Conservation (phyloP, 2,329 filamentous ascomycete species). For the Massarina eburnea region DNA sequence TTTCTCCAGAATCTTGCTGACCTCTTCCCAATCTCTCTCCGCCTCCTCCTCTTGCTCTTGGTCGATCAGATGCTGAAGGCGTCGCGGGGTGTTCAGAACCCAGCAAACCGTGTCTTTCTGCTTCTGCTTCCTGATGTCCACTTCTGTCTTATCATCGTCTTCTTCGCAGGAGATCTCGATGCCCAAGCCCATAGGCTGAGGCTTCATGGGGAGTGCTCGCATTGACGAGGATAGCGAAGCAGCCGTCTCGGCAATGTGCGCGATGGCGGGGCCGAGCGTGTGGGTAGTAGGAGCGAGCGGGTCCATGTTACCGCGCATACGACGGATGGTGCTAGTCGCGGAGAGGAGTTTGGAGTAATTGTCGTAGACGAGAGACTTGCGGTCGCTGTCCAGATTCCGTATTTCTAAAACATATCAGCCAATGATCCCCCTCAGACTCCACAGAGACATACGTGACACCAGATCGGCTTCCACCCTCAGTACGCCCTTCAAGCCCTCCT, state of each 20-base stretch:
- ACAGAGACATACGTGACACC: slow-evolving; percentile 50
- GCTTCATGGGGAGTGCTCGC: slow-evolving; percentile 26
- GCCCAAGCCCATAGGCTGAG: slow-evolving; percentile 28
- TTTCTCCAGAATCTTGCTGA: slow-evolving; percentile 43
- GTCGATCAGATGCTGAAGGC: slow-evolving; percentile 59
- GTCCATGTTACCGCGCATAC: slow-evolving; percentile 83
- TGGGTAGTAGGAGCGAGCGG: slow-evolving; percentile 73
- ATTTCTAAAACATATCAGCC: slow-evolving; percentile 60
- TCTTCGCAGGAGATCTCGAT: slow-evolving; percentile 24
- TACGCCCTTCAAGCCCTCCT: slow-evolving; percentile 67
- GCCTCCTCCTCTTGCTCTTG: slow-evolving; percentile 65
- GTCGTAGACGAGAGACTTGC: slow-evolving; percentile 96
- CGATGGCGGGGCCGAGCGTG: slow-evolving; percentile 72
- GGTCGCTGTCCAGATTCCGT: slow-evolving; percentile 86
- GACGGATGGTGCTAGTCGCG: slow-evolving; percentile 94
- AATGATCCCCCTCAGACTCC: background rate
- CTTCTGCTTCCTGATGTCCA: slow-evolving; percentile 26
- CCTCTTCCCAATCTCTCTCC: slow-evolving; percentile 51
- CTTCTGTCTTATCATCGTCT: slow-evolving; percentile 12
- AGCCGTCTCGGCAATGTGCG: slow-evolving; percentile 69
- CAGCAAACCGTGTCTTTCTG: slow-evolving; percentile 62
- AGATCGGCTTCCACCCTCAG: slow-evolving; percentile 70
- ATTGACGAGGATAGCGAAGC: slow-evolving; percentile 44
- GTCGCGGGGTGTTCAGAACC: slow-evolving; percentile 63
- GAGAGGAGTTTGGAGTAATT: slow-evolving; percentile 96